A percentile compares a stretch with the other conserved stretches of the same genome.
These are phyloP conservation scores for Apostasia shenzhenica DNA, from an alignment of 106 monocot species.

Conservation along the genomic window DNA sequence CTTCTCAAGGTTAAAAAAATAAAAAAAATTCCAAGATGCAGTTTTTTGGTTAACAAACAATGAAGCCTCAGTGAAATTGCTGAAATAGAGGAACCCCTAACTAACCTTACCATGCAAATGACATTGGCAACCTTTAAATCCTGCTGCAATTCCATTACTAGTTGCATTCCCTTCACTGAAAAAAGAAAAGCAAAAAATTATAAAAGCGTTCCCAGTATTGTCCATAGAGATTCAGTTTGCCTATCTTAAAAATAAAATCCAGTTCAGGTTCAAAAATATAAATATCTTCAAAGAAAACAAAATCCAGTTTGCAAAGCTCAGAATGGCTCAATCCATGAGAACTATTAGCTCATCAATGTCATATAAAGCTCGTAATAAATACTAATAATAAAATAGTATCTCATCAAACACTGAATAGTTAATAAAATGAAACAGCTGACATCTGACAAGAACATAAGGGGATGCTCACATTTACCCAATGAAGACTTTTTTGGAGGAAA, in stretches of 20 bases:
- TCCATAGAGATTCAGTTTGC: background rate
- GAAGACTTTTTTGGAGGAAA: too few relatives aligned
- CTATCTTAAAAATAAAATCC: too few relatives aligned
- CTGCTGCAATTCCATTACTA: constrained; percentile 91
- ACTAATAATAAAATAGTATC: too few relatives aligned
- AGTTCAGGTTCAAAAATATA: background rate
- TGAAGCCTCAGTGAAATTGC: background rate
- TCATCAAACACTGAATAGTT: too few relatives aligned
- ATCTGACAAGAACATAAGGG: too few relatives aligned
- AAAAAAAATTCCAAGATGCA: background rate
- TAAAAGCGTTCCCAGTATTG: background rate
- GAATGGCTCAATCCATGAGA: too few relatives aligned
- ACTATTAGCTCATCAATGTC: too few relatives aligned
- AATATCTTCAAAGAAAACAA: too few relatives aligned
- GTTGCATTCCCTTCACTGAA: constrained; percentile 93
- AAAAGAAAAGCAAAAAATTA: constrained; percentile 7
- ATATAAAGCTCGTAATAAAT: too few relatives aligned
- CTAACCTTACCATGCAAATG: constrained; percentile 86
- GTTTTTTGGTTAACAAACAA: constrained; percentile 1
- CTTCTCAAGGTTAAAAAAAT: background rate
- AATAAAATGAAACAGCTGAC: too few relatives aligned
- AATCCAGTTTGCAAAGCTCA: too few relatives aligned
- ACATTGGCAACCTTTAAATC: constrained; percentile 97
- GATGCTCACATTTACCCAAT: too few relatives aligned
- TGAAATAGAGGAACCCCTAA: background rate